phyloP scores from a whole-genome alignment of 768 basidiomycete species.

The Multifurca ochricompacta region DNA sequence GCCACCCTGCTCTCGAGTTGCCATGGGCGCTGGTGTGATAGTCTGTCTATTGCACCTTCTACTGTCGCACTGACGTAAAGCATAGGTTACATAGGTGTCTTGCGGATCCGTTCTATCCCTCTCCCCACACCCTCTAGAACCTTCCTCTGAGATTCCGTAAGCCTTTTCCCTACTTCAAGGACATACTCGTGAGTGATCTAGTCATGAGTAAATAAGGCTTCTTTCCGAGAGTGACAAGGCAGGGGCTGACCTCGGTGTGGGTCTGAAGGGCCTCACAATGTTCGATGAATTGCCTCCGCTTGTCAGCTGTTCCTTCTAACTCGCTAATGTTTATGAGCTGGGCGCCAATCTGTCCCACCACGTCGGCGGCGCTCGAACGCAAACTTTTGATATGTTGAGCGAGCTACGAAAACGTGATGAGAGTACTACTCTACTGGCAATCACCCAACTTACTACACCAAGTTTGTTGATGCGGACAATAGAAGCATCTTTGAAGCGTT shows the following conservation, averaged over 20 bases:
- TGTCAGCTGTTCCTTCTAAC: conserved; percentile 43
- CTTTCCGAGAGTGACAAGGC: neutral
- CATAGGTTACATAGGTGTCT: conserved; percentile 26
- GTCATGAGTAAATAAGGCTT: neutral
- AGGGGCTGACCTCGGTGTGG: conserved; percentile 29
- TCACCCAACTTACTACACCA: conserved; percentile 44
- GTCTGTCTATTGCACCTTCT: neutral
- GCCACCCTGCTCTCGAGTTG: neutral
- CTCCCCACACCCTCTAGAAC: conserved; percentile 65
- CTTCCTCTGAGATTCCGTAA: conserved; percentile 64
- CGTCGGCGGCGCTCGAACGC: conserved; percentile 42
- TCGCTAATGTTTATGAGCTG: conserved; percentile 45
- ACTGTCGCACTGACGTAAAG: neutral
- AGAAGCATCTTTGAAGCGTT: conserved; percentile 64
- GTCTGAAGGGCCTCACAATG: conserved; percentile 38
- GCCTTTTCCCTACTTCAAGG: conserved; percentile 50
- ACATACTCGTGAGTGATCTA: conserved; percentile 63
- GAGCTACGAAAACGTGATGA: conserved; percentile 37
- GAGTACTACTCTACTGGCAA: neutral
- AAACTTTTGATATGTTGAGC: conserved; percentile 58
- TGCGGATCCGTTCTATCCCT: conserved; percentile 50
- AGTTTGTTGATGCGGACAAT: conserved; percentile 69
- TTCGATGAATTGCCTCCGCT: conserved; percentile 44
- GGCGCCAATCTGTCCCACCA: conserved; percentile 51
- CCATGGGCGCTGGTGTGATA: neutral